Percentiles rank a stretch among this genome's conserved stretches.
phyloP scores from a whole-genome alignment of 768 basidiomycete species.

The Suillus subalutaceus region DNA sequence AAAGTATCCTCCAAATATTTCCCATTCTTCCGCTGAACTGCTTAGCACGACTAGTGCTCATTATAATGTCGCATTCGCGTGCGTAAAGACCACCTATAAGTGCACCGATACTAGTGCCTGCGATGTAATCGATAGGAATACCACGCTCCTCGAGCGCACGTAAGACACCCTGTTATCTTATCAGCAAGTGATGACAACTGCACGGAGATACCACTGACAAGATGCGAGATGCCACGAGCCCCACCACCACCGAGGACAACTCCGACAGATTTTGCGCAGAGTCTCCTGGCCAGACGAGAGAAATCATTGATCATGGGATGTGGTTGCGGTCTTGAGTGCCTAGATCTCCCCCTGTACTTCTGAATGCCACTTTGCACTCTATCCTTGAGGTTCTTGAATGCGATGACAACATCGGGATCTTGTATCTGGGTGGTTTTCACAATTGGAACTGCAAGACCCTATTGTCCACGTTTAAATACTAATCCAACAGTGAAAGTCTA shows the following conservation, averaged over 20 bases:
- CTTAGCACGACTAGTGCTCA: slow-evolving; percentile 82
- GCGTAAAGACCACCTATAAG: slow-evolving; percentile 96
- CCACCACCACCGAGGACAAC: slow-evolving; percentile 98
- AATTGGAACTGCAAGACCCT: slow-evolving; percentile 74
- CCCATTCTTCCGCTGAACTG: slow-evolving; percentile 92
- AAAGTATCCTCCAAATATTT: slow-evolving; percentile 92
- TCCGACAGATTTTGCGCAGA: slow-evolving; percentile 93
- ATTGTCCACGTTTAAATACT: slow-evolving; percentile 13
- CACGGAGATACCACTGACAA: slow-evolving; percentile 45
- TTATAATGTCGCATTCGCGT: slow-evolving; percentile 88
- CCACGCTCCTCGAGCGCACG: slow-evolving; percentile 89
- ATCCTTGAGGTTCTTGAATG: slow-evolving; percentile 91
- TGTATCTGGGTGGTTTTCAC: slow-evolving; percentile 64
- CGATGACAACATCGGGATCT: slow-evolving; percentile 86
- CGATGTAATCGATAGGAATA: slow-evolving; percentile 93
- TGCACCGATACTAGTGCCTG: slow-evolving; percentile 91
- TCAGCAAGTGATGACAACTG: slow-evolving; percentile 1
- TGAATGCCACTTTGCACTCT: slow-evolving; percentile 88
- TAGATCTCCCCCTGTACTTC: slow-evolving; percentile 74
- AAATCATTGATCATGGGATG: slow-evolving; percentile 91
- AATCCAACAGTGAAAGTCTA: neutral
- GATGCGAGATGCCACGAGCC: slow-evolving; percentile 82
- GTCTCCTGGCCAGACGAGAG: slow-evolving; percentile 83
- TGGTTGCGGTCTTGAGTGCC: slow-evolving; percentile 69
- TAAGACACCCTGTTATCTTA: slow-evolving; percentile 72